Evolutionary conservation across 331 rosid species (phyloP).

Genomic region (Cucumis variabilis): DNA sequence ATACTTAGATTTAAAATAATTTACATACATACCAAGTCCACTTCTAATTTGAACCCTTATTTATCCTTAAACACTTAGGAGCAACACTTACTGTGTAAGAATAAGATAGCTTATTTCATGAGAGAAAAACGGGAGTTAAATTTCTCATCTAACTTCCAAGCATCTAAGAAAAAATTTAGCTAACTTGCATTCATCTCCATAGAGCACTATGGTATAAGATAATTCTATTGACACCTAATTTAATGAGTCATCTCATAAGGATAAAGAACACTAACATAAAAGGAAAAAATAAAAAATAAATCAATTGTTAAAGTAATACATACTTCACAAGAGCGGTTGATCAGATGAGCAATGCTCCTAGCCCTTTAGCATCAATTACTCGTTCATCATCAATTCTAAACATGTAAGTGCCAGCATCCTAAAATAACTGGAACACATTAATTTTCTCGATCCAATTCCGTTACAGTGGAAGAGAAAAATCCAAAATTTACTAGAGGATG

Average conservation of each 20-base stretch:
- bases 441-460: background rate
- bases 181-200: background rate
- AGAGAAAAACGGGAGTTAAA: background rate
- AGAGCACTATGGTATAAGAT: background rate
- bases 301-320: conserved; percentile 40
- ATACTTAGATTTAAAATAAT: no score
- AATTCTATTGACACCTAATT: background rate
- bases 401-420: conserved; percentile 99
- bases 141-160: background rate
- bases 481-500: background rate
- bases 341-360: conserved; percentile 98
- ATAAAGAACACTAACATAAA: background rate
- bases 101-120: background rate
- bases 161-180: conserved; percentile 12
- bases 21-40: no score
- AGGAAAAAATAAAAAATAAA: conserved; percentile 19
- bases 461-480: background rate
- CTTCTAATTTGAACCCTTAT: background rate
- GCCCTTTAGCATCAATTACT: conserved; percentile 97
- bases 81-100: background rate
- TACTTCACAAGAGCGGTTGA: conserved; percentile 98
- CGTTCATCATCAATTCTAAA: conserved; percentile 95
- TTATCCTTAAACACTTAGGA: background rate
- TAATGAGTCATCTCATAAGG: background rate
- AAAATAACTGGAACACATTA: conserved; percentile 42